Percentiles rank a stretch among this genome's conserved stretches.
Conservation (phyloP, 176 grass and related monocot species). For the Musa itinerans region DNA sequence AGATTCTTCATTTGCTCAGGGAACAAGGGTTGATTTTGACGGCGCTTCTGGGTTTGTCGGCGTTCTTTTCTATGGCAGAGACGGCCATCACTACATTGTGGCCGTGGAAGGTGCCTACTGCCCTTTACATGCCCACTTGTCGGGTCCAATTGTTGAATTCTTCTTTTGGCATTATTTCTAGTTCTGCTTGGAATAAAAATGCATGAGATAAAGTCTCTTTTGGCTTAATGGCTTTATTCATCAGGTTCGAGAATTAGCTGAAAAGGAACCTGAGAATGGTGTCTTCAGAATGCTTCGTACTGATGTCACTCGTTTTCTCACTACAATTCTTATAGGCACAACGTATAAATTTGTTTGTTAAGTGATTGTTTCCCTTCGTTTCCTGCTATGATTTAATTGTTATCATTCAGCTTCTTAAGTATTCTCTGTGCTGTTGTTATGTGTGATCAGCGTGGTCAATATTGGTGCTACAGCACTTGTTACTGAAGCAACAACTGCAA, state of each 20-base stretch:
- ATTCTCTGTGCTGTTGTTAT: slow-evolving; percentile 23
- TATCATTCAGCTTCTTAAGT: not conserved
- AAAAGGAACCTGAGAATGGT: slow-evolving; percentile 94
- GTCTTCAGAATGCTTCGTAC: slow-evolving; percentile 94
- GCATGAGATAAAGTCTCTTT: not conserved
- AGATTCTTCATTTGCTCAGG: slow-evolving; percentile 57
- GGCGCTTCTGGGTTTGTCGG: slow-evolving; percentile 62
- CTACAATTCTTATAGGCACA: slow-evolving; percentile 97
- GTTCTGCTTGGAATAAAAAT: not conserved
- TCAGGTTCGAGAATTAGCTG: slow-evolving; percentile 78
- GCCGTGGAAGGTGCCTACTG: slow-evolving; percentile 80
- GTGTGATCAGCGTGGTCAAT: slow-evolving; percentile 69
- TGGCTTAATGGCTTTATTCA: slow-evolving; percentile 1
- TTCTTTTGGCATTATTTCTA: not conserved
- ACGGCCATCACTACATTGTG: slow-evolving; percentile 93
- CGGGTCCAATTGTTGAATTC: not conserved
- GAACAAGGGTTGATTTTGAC: slow-evolving; percentile 69
- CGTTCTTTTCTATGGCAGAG: slow-evolving; percentile 99
- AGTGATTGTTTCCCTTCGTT: slow-evolving; percentile 8
- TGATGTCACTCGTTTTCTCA: slow-evolving; percentile 92
- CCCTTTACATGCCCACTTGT: not conserved
- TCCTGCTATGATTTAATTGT: not conserved
- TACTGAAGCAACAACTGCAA: slow-evolving; percentile 83
- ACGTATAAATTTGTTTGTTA: slow-evolving; percentile 50
- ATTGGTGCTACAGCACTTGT: slow-evolving; percentile 90